Percentiles rank a stretch among this genome's conserved stretches.
These are phyloP conservation scores for Vanrija humicola DNA, from an alignment of 1,284 basidiomycete genomes.

Conservation along the genomic window DNA sequence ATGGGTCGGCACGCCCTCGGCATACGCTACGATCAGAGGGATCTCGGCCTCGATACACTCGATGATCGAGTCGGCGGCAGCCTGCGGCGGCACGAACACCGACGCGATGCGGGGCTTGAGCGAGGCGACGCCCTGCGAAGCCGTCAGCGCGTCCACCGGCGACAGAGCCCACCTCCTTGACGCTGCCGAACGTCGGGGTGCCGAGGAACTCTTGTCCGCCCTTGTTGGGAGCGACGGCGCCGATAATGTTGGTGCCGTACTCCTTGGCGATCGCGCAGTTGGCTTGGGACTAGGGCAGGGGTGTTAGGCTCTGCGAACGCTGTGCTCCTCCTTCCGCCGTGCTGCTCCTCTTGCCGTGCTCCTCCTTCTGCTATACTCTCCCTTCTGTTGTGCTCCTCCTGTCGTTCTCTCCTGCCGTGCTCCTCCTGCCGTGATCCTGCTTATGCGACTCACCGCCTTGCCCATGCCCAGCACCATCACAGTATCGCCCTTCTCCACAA, in stretches of 20 bases:
- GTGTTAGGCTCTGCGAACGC: too few species aligned
- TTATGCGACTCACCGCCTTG: constrained; percentile 14
- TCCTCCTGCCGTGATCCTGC: too few species aligned
- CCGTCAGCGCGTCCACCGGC: neutral
- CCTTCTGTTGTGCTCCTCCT: neutral
- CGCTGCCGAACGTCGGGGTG: constrained; percentile 82
- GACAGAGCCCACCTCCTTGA: constrained; percentile 66
- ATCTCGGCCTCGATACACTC: constrained; percentile 94
- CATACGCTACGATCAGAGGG: constrained; percentile 85
- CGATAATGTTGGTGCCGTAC: constrained; percentile 86
- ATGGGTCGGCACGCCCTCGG: constrained; percentile 73
- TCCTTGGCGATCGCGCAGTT: constrained; percentile 38
- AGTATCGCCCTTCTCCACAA: constrained; percentile 82
- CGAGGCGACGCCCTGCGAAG: neutral
- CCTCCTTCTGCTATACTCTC: too few species aligned
- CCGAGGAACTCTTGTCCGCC: constrained; percentile 86
- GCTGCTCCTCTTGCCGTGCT: neutral
- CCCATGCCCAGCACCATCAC: constrained; percentile 71
- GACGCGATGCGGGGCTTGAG: constrained; percentile 18
- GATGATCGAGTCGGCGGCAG: constrained; percentile 82
- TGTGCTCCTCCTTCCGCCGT: too few species aligned
- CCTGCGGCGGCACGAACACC: constrained; percentile 15
- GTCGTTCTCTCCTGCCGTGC: too few species aligned
- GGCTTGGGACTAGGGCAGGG: constrained; percentile 3
- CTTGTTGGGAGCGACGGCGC: constrained; percentile 90